Percentiles rank a stretch among this genome's conserved stretches.
phyloP scores from a whole-genome alignment of 2,329 filamentous ascomycete species.

The Trichoderma atroviride region DNA sequence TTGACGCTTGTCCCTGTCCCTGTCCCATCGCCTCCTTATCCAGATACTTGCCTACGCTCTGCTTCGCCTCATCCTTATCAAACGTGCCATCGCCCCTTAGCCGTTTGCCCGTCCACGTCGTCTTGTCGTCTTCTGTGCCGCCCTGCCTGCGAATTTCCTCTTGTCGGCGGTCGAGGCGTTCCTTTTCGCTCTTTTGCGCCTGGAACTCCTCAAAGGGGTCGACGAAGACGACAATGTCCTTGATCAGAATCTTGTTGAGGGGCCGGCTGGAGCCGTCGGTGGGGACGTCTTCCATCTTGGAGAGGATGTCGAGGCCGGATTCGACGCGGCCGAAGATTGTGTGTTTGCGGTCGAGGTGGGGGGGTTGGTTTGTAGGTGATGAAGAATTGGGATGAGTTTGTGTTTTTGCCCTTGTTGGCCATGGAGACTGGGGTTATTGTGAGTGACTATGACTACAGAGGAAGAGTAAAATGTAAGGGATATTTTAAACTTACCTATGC shows the following conservation, averaged over 20 bases:
- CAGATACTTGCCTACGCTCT: conserved; percentile 78
- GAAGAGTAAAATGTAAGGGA: background rate
- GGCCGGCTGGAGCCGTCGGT: conserved; percentile 78
- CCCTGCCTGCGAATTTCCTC: conserved; percentile 66
- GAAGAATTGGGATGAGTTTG: conserved; percentile 94
- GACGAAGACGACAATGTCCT: conserved; percentile 82
- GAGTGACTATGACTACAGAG: background rate
- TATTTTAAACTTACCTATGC: conserved; percentile 53
- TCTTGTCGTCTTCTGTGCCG: conserved; percentile 81
- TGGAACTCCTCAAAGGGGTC: conserved; percentile 96
- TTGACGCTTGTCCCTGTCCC: conserved; percentile 38
- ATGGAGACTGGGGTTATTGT: conserved; percentile 60
- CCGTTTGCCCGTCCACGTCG: conserved; percentile 95
- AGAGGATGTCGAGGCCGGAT: conserved; percentile 71
- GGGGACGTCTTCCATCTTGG: conserved; percentile 74
- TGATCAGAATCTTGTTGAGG: conserved; percentile 75
- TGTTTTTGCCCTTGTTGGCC: conserved; percentile 99
- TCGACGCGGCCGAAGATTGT: conserved; percentile 93
- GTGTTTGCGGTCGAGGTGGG: conserved; percentile 91
- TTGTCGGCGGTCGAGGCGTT: conserved; percentile 58
- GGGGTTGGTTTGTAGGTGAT: conserved; percentile 83
- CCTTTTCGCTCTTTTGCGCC: conserved; percentile 68
- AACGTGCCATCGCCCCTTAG: conserved; percentile 69
- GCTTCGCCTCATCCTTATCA: conserved; percentile 46
- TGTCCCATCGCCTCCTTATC: conserved; percentile 54